Evolutionary conservation across 768 basidiomycete species (phyloP), one percentile per base, ranked within the genome.

Genomic region (Strobilomyces echinocephalus): DNA sequence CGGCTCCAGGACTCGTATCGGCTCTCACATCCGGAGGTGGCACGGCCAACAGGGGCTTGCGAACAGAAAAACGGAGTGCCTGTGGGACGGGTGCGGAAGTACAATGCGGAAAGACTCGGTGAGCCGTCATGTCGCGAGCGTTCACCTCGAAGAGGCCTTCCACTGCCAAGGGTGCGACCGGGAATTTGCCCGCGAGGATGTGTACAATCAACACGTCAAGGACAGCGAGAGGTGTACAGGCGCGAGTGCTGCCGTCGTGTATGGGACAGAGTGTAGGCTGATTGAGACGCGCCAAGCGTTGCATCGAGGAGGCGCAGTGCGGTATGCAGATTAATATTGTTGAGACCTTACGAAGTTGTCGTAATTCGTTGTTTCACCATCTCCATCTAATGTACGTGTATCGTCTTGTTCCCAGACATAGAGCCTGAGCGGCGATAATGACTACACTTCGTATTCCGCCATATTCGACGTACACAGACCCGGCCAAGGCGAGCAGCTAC

Each of bases 21-120:
- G 48, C 5, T n/a, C 44, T 12, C 58, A 57, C 21, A 34, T 59
- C 4, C 51, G 55, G 9, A 53, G 35, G n/a, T 59, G 58, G 58
- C 55, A 59, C 28, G 20, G 0, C 14, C 6, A 9, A 1, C 26
- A 40, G 6, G 38, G 2, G 11, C 43, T 16, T 5, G 8, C 30
- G 34, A 26, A 46, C 5, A 12, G 18, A 24, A 34, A 10, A 2
- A 7, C 42, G 15, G 11, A 30, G 8, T 58, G 57, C 14, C 31
- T 49, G 14, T 58, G 57, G 57, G 46, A 50, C 1, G 49, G 53
- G 4, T 57, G 56, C 4, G 16, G 12, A 1, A 47, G 18, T 11
- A 21, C 10, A n/a, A 53, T 59, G 58, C 38, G 3, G 8, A 36
- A 46, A 6, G 45, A 41, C 44, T 53, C 60, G 5, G 38, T 57